These are phyloP conservation scores for Diaporthe destruens DNA, from an alignment of 2,329 filamentous ascomycete genomes.

Conservation along the genomic window DNA sequence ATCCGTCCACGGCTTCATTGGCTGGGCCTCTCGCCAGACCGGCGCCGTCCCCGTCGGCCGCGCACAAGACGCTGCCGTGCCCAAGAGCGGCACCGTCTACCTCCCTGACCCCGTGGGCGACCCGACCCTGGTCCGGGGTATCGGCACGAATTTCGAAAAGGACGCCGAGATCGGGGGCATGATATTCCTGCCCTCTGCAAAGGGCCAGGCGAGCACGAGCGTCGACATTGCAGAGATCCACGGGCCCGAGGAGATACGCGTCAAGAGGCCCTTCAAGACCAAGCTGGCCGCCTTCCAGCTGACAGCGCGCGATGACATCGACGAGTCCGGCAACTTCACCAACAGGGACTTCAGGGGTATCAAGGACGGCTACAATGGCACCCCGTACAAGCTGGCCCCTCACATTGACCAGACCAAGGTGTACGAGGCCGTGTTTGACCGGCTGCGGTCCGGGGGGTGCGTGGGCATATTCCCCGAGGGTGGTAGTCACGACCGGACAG, in stretches of 20 bases:
- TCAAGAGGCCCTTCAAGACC: conserved; percentile 90
- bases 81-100: conserved; percentile 84
- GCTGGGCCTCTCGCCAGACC: conserved; percentile 84
- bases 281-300: conserved; percentile 82
- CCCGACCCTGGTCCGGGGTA: conserved; percentile 81
- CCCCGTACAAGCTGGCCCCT: conserved; percentile 87
- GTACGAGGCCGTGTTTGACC: conserved; percentile 91
- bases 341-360: conserved; percentile 66
- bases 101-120: conserved; percentile 89
- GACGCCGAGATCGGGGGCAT: conserved; percentile 84
- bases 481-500: conserved; percentile 93
- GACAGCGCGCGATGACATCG: conserved; percentile 81
- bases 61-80: conserved; percentile 88
- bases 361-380: conserved; percentile 77
- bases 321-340: conserved; percentile 73
- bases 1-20: conserved; percentile 94
- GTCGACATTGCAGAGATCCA: conserved; percentile 86
- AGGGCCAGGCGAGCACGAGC: conserved; percentile 81
- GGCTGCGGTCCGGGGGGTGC: conserved; percentile 85
- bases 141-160: conserved; percentile 85
- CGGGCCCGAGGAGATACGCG: conserved; percentile 81
- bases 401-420: conserved; percentile 95
- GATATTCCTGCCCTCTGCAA: conserved; percentile 86
- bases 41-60: conserved; percentile 94
- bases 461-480: conserved; percentile 98